Evolutionary conservation across 164 flowering plant genomes (phyloP).

Genomic region (Protea cynaroides): DNA sequence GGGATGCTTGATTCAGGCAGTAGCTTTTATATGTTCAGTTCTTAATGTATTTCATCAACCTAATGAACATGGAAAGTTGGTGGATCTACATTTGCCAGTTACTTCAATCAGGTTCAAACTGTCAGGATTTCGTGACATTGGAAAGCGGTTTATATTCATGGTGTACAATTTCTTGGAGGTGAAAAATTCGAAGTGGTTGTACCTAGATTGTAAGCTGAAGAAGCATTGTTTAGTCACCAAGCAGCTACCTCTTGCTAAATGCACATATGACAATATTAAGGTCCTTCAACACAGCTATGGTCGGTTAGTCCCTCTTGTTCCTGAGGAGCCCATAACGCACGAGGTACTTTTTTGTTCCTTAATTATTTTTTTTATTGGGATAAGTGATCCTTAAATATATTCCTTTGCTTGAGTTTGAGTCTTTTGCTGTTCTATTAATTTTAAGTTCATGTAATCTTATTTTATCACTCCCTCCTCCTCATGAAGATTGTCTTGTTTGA

Average conservation of each 20-base stretch:
- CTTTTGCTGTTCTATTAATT: no score
- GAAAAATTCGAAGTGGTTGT: constrained; percentile 45
- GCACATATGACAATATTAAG: constrained; percentile 68
- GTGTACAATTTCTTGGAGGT: constrained; percentile 50
- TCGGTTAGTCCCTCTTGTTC: constrained; percentile 20
- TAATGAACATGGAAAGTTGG: constrained; percentile 27
- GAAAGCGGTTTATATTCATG: constrained; percentile 56
- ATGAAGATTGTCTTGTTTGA: no score
- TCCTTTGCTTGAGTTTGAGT: background rate
- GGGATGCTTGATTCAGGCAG: constrained; percentile 72
- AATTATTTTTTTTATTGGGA: background rate
- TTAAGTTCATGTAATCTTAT: no score
- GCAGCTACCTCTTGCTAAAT: constrained; percentile 66
- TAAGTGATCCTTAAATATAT: background rate
- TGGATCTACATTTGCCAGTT: constrained; percentile 53
- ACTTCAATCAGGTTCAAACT: constrained; percentile 67
- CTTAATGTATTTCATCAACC: constrained; percentile 39
- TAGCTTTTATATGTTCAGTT: constrained; percentile 50
- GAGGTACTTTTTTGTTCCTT: constrained; percentile 40
- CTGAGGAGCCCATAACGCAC: constrained; percentile 15
- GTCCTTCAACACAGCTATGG: constrained; percentile 37
- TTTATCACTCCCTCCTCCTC: no score
- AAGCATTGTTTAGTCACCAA: constrained; percentile 37
- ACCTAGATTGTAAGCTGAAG: constrained; percentile 48
- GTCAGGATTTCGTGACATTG: constrained; percentile 32